These are phyloP conservation scores for Globisporangium paddicum DNA, from an alignment of 352 stramenopile genomes.

Conservation along the genomic window DNA sequence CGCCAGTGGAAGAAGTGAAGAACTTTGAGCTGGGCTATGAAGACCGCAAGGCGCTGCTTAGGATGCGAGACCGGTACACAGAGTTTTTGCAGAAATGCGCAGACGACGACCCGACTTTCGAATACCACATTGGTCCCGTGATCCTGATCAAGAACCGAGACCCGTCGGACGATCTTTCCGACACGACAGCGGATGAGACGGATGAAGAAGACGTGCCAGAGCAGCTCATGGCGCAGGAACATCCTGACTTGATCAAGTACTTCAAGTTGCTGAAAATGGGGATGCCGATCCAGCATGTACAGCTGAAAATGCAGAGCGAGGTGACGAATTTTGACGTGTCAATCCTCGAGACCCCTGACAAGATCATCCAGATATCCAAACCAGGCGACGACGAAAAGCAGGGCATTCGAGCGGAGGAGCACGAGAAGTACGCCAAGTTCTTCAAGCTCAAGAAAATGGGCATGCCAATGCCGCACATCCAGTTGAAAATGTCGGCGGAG, in stretches of 20 bases:
- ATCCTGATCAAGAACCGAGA: constrained; percentile 74
- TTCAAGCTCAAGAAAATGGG: constrained; percentile 96
- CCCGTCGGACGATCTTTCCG: constrained; percentile 52
- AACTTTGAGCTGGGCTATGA: constrained; percentile 79
- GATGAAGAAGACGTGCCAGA: constrained; percentile 51
- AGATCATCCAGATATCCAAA: constrained; percentile 88
- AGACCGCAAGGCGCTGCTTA: constrained; percentile 71
- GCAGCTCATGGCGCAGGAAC: constrained; percentile 40
- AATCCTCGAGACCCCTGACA: constrained; percentile 64
- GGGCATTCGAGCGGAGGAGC: constrained; percentile 50
- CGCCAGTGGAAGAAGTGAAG: constrained; percentile 75
- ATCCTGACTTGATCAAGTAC: constrained; percentile 68
- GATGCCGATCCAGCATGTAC: constrained; percentile 63
- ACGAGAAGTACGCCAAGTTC: constrained; percentile 85
- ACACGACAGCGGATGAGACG: constrained; percentile 55
- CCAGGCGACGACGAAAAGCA: constrained; percentile 35
- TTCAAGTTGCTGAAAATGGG: constrained; percentile 82
- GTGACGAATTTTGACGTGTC: constrained; percentile 42
- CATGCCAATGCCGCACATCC: constrained; percentile 90
- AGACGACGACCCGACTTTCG: constrained; percentile 62
- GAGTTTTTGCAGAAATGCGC: constrained; percentile 65
- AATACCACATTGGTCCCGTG: constrained; percentile 65
- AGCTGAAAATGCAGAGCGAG: constrained; percentile 69
- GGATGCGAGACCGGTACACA: constrained; percentile 73
- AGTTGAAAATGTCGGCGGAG: constrained; percentile 93